Conservation (phyloP, 306 rosid species). For the Prunus kanzakura region DNA sequence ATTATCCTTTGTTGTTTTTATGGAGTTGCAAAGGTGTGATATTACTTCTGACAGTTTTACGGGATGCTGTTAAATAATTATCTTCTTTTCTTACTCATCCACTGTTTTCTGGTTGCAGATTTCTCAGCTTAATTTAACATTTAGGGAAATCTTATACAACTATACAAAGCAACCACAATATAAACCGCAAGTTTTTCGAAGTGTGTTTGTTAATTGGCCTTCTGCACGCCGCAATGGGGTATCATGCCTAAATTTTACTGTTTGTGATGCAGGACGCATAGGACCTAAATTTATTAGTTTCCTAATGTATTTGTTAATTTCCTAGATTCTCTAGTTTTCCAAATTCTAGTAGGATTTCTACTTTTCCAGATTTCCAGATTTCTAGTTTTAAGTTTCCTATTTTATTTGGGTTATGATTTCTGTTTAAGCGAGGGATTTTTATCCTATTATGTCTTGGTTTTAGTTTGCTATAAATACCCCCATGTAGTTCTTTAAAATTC, state of each 20-base stretch:
- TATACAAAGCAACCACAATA: constrained; percentile 94
- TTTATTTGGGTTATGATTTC: too few species aligned
- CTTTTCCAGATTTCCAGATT: too few species aligned
- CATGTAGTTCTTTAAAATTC: too few species aligned
- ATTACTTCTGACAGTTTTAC: constrained; percentile 16
- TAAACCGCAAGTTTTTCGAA: constrained; percentile 85
- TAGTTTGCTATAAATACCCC: too few species aligned
- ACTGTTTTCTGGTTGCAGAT: constrained; percentile 59
- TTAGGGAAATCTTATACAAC: constrained; percentile 79
- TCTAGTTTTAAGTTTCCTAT: too few species aligned
- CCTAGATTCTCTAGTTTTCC: too few species aligned
- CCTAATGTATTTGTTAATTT: too few species aligned
- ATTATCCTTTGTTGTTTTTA: constrained; percentile 91
- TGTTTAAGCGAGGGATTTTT: too few species aligned
- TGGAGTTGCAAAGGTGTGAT: constrained; percentile 85
- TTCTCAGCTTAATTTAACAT: constrained; percentile 80
- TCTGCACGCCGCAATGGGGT: constrained; percentile 73
- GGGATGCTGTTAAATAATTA: constrained; percentile 2
- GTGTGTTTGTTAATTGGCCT: constrained; percentile 86
- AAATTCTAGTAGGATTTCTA: too few species aligned
- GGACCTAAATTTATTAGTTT: too few species aligned
- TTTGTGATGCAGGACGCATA: neutral
- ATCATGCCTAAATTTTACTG: constrained; percentile 22
- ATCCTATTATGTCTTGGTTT: too few species aligned
- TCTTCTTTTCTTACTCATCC: constrained; percentile 15